Evolutionary conservation across 495 filamentous ascomycete species (phyloP), one percentile per base, ranked within the genome.

Genomic region (Hypoxylon lienhwacheense): DNA sequence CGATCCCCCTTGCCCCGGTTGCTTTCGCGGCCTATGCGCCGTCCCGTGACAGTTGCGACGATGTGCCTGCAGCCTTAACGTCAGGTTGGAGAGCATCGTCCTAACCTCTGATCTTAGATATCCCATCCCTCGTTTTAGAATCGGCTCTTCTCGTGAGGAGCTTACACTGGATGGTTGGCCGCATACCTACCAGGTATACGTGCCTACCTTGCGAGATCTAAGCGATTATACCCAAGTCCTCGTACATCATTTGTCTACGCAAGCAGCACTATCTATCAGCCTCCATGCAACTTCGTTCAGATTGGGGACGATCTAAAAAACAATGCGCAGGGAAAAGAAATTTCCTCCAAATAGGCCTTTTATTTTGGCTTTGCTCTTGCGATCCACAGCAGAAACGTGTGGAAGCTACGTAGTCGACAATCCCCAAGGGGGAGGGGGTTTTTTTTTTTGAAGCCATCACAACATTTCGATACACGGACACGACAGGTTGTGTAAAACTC

Each of bases 381-480:
- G 39, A 50, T 50, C 28, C 46, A 60, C 45, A 17, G 14, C 45
- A 55, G 57, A 44, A 60, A 43, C 44, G 21, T 59, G 55, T 39
- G 55, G 39, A 32, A 29, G 26, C 22, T 15, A 32, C n/a, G n/a
- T n/a, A n/a, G n/a, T n/a, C n/a, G 31, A 10, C 49, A 54, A 54
- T 54, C 37, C 41, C 56, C 45, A 50, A 54, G 35, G 46, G n/a
- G n/a, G n/a, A n/a, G n/a, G n/a, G n/a, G n/a, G n/a, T n/a, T n/a
- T n/a, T n/a, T n/a, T n/a, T n/a, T n/a, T 37, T 46, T 29, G 44
- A 46, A 54, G 49, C 34, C 12, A 45, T 54, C 56, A 41, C 47
- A 17, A 8, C n/a, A 39, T n/a, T n/a, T n/a, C n/a, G n/a, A 26
- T 32, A 53, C 34, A 42, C 39, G 40, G 39, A 37, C 44, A 48